These are phyloP conservation scores for Peronospora farinosa DNA, from an alignment of 352 stramenopile genomes.

Conservation along the genomic window DNA sequence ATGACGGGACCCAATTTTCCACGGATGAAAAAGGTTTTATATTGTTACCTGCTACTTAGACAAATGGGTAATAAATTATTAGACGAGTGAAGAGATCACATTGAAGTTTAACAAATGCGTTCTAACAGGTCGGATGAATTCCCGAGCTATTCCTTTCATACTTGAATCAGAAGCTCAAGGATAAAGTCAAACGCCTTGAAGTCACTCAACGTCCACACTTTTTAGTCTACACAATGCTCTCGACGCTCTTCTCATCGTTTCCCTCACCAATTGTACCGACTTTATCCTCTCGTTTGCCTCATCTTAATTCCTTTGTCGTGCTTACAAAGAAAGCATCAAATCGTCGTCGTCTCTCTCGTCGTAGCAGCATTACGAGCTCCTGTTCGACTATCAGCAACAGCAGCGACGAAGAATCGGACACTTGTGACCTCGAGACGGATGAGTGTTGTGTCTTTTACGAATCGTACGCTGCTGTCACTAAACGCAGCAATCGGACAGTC, in stretches of 20 bases:
- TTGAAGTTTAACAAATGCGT: too few species aligned
- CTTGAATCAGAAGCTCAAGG: not conserved
- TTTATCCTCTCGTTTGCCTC: conserved; percentile 7
- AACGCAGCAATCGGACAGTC: conserved; percentile 31
- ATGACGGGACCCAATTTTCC: too few species aligned
- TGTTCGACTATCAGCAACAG: conserved; percentile 35
- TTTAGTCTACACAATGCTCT: conserved; percentile 17
- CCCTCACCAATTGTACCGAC: conserved; percentile 20
- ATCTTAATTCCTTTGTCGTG: conserved; percentile 38
- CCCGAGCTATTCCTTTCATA: too few species aligned
- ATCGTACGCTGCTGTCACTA: conserved; percentile 64
- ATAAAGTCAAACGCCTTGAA: not conserved
- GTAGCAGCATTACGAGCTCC: conserved; percentile 28
- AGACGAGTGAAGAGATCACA: too few species aligned
- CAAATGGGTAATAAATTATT: too few species aligned
- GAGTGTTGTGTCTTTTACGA: conserved; percentile 58
- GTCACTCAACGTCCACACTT: too few species aligned
- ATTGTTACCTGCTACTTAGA: too few species aligned
- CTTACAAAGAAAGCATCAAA: conserved; percentile 31
- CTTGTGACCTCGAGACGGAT: conserved; percentile 22
- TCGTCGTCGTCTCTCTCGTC: conserved; percentile 23
- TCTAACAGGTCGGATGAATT: too few species aligned
- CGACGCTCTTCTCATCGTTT: conserved; percentile 20
- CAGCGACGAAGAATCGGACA: conserved; percentile 37
- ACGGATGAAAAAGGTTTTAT: too few species aligned